phyloP scores from a whole-genome alignment of 495 filamentous ascomycete species.

The Aspergillus leporis region DNA sequence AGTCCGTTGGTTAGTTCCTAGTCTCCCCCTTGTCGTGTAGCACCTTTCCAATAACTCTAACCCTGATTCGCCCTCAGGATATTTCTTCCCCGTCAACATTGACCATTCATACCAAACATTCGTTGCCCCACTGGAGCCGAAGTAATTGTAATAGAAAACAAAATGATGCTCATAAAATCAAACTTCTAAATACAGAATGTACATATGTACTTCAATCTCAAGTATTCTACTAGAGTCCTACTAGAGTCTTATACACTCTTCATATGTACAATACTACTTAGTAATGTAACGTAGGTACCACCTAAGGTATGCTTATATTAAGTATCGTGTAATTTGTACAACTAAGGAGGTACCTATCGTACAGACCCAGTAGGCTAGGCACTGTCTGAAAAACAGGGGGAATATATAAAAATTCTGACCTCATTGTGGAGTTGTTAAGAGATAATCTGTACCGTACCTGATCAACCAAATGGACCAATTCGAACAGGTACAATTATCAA shows the following conservation, averaged over 20 bases:
- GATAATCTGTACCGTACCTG: background rate
- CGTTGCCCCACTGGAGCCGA: background rate
- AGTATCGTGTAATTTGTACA: background rate
- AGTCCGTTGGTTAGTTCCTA: slow-evolving; percentile 10
- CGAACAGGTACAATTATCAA: background rate
- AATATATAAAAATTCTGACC: background rate
- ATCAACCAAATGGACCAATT: background rate
- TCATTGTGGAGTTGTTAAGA: slow-evolving; percentile 2
- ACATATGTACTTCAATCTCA: too few species aligned
- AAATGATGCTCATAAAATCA: too few species aligned
- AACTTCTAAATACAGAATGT: too few species aligned
- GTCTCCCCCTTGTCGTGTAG: slow-evolving; percentile 14
- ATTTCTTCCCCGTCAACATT: background rate
- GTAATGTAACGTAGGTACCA: background rate
- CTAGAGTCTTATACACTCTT: too few species aligned
- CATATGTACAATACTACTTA: background rate
- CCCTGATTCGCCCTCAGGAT: slow-evolving; percentile 11
- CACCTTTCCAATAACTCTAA: slow-evolving; percentile 15
- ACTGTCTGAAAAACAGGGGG: background rate
- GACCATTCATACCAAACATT: slow-evolving; percentile 9
- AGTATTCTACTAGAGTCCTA: too few species aligned
- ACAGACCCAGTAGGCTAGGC: background rate
- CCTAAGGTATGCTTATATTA: background rate
- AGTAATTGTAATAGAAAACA: background rate
- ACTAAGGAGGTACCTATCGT: too few species aligned